Evolutionary conservation across 305 asterid species (phyloP), one percentile per base, ranked within the genome.

Genomic region (Solanum hybrid): DNA sequence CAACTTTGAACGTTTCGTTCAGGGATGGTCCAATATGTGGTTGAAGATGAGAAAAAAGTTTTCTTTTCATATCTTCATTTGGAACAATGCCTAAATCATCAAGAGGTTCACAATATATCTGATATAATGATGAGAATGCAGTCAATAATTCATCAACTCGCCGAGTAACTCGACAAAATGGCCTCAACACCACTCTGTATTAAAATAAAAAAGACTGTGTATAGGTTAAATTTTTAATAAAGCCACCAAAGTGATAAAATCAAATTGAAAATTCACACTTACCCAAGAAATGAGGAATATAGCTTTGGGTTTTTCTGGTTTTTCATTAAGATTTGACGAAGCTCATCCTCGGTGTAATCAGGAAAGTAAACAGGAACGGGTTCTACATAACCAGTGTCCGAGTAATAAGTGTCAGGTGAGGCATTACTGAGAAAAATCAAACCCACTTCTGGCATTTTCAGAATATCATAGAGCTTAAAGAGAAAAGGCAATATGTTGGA

Each of bases 251-350:
- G 71, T 78, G 40, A 81, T 36, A 31, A 77, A 77, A 22, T 84
- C 35, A 76, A 88, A 78, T 35, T 51, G 51, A 32, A 51, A 88
- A 27, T 3, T 17, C 6, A 78, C 37, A 94, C 99, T 56, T 94
- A 96, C 99, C 94, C 98, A 1, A 97, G 96, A 92, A 97, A 97
- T 37, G 96, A 94, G 66, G 98, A 94, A 94, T 93, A 96, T 42
- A 95, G 92, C 93, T 95, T 94, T 85, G 94, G 90, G 91, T 93
- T 93, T 75, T 92, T 93, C 91, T 93, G 96, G 88, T 90, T 92
- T 90, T 91, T 94, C 97, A 94, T 82, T 86, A 96, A 93, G 81
- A 96, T 96, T 92, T 89, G 94, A 89, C 92, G 94, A 93, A 97
- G 91, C 90, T 95, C 98, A 90, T 93, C 97, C 89, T 97, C 99